Evolutionary conservation across 108 stramenopile genomes (phyloP), one percentile per base, ranked within the genome.

Genomic region (Bacterosira constricta): DNA sequence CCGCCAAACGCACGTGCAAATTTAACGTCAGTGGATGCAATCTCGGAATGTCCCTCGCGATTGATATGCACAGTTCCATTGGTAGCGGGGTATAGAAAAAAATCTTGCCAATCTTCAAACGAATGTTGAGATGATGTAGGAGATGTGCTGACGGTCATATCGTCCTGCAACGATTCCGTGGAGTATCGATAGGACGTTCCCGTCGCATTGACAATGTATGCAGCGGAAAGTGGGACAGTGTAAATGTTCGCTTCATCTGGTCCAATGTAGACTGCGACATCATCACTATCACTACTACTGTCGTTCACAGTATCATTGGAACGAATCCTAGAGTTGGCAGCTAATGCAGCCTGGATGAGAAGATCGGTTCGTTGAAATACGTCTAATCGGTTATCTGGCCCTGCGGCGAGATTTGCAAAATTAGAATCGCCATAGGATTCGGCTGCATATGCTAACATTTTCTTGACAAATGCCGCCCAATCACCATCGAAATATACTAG

Each of bases 281-380:
- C 15, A 27, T n/a, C 25, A 23, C 8, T 30, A 53, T 53, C 25
- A 15, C 7, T 30, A 53, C 20, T 27, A 53, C 31, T 53, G 52
- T 27, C 25, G 31, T n/a, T 49, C 21, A 20, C 47, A 49, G 21
- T 20, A n/a, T 41, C 12, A 12, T 12, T 12, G 12, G 12, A 12
- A 41, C 77, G 62, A n/a, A 71, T 34, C n/a, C 69, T 50, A 15
- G 77, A 64, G 56, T 36, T 63, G 10, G 77, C 69, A 45, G 26
- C 29, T 17, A 80, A 44, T 8, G 73, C 66, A 11, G 51, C 36
- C 30, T 74, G 67, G 41, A 80, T 51, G 12, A 56, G 12, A 37
- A 80, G 4, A 53, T 68, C 66, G 6, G 67, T 69, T 0, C 31
- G 9, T 53, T 71, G 25, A 13, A 80, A 47, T 29, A 57, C 20